Percentiles rank a stretch among this genome's conserved stretches.
phyloP scores from a whole-genome alignment of 371 early-diverging fungal genomes.

The Funneliformis caledonium region DNA sequence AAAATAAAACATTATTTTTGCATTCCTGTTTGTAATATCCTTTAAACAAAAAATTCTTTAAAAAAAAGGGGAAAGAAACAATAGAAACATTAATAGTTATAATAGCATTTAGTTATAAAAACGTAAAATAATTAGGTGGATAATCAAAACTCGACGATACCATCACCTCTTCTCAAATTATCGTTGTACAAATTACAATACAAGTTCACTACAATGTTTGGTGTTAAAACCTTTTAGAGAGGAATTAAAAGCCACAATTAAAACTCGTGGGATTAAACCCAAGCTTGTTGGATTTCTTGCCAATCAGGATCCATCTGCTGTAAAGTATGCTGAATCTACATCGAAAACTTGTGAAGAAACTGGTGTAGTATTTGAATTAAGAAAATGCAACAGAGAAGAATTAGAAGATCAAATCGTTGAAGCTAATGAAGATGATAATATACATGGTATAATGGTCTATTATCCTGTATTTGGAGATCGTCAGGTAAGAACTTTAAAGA shows the following conservation, averaged over 20 bases:
- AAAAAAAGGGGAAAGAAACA: not conserved
- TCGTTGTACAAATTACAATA: not conserved
- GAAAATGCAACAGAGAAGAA: constrained; percentile 78
- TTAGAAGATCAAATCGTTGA: constrained; percentile 85
- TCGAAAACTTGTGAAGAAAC: constrained; percentile 89
- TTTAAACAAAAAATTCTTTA: not conserved
- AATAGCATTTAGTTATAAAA: not conserved
- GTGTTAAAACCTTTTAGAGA: constrained; percentile 53
- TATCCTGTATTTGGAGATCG: constrained; percentile 94
- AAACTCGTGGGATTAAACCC: constrained; percentile 71
- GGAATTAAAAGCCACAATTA: constrained; percentile 81
- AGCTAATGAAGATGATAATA: constrained; percentile 82
- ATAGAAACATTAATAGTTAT: not conserved
- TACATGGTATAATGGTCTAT: constrained; percentile 95
- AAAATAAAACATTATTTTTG: not conserved
- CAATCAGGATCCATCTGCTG: constrained; percentile 92
- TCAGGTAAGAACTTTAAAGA: constrained; percentile 57
- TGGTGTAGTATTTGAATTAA: constrained; percentile 90
- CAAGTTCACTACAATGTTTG: not conserved
- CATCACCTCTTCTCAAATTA: not conserved
- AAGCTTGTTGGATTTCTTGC: constrained; percentile 94
- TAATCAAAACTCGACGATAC: not conserved
- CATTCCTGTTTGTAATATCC: not conserved
- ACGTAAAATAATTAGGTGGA: not conserved
- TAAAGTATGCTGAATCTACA: constrained; percentile 89